Percentiles rank a stretch among this genome's conserved stretches.
Evolutionary conservation across 73 alveolate species (phyloP).

Genomic region (Paramecium tetraurelia): DNA sequence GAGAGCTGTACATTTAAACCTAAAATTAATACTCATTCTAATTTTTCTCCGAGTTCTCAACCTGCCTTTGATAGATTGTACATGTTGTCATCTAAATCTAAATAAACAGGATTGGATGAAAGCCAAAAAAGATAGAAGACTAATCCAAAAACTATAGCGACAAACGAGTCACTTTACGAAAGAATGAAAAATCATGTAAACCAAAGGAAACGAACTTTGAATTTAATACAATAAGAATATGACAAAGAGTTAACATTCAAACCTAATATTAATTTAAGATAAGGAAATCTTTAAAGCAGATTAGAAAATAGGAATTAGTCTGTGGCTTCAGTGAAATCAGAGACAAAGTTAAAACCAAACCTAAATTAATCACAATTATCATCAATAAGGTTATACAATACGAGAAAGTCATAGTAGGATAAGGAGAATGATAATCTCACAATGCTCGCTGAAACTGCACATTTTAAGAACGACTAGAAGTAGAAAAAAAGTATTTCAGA

Average conservation of each 20-base stretch:
- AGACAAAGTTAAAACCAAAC: background rate
- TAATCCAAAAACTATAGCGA: background rate
- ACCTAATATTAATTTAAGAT: slow-evolving; percentile 24
- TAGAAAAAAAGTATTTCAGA: background rate
- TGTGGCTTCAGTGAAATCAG: background rate
- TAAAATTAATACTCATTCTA: background rate
- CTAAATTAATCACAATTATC: background rate
- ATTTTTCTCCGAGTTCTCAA: background rate
- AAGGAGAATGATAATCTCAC: background rate
- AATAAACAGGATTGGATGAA: background rate
- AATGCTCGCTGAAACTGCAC: background rate
- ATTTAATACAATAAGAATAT: background rate
- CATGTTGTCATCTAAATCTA: slow-evolving; percentile 12
- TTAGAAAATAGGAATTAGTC: background rate
- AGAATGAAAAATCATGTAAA: slow-evolving; percentile 49
- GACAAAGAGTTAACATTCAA: slow-evolving; percentile 15
- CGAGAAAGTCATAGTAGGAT: slow-evolving; percentile 29
- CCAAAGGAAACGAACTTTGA: background rate
- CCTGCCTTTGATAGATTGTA: slow-evolving; percentile 47
- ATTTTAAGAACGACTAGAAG: background rate
- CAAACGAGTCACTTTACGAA: slow-evolving; percentile 10
- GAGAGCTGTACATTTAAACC: slow-evolving; percentile 20
- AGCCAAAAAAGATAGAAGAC: background rate
- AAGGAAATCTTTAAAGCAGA: background rate
- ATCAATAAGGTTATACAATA: background rate